Base-by-base conservation (phyloP, 805 yeast species). In the Saccharomycopsis schoenii region DNA sequence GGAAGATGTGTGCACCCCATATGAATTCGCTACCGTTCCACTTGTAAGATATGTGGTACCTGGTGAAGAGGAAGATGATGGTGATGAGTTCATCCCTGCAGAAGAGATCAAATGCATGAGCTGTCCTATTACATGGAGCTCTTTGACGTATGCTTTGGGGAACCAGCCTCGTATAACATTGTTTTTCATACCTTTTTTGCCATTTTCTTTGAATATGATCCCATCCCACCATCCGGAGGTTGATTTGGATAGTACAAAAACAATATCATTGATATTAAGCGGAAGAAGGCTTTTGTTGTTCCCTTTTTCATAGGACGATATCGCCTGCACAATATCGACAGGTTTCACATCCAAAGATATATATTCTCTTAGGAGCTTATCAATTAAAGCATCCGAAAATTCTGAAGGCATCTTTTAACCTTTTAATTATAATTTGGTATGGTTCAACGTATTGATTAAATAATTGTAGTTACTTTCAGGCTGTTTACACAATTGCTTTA, bases 181-280 rank as follows among this genome's bases (percentile, higher is more conserved):
- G n/a, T 24, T 47, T 24, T 25, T 77, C 47, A 69, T 67, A 5
- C 79, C 70, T 4, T 75, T 71, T 37, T 80, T 80, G 19, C 68
- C 71, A 1, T 73, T 70, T 4, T 65, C 64, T 62, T 67, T 60
- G 61, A 67, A 57, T 42, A 75, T 65, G 17, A 86, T 77, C 11
- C 97, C 96, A 70, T 90, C 96, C 94, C 96, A 89, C 97, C 96
- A 90, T 1, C 90, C 88, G 1, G 83, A 70, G 47, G 79, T 81
- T 15, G 82, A 76, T 63, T 86, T 86, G 15, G 78, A 70, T n/a
- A 88, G 69, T 14, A 90, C 94, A 66, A 85, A 81, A 1, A 90
- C 74, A 2, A 86, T 77, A 65, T 88, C 96, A 19, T 91, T 93
- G n/a, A 79, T 73, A 59, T 71, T 72, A 21, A 87, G 71, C 24